Evolutionary conservation across 306 rosid species (phyloP).

Genomic region (Carpinus fangiana): DNA sequence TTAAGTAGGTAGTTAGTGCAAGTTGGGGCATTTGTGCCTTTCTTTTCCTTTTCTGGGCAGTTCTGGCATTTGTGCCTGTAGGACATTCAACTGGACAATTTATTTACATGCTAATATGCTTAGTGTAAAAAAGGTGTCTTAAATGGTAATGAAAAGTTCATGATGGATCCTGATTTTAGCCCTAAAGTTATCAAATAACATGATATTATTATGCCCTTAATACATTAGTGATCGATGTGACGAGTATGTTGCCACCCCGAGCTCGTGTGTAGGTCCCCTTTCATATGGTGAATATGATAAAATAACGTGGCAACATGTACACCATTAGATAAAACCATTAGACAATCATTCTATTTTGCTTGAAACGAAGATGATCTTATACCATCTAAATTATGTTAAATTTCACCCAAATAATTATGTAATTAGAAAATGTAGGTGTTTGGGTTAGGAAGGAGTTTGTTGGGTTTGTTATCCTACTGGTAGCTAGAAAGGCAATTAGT

Average conservation of each 20-base stretch:
- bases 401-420: not conserved
- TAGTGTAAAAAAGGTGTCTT: not conserved
- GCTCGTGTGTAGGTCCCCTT: no score
- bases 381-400: no score
- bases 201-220: not conserved
- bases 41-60: no score
- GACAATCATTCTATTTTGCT: no score
- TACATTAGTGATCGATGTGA: not conserved
- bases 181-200: not conserved
- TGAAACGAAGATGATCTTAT: no score
- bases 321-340: no score
- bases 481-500: constrained; percentile 1
- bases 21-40: not conserved
- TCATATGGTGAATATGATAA: no score
- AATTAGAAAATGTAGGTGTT: not conserved
- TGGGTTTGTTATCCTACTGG: not conserved
- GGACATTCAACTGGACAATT: not conserved
- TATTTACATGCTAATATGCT: not conserved
- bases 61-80: not conserved
- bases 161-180: not conserved
- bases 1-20: not conserved
- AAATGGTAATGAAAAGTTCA: not conserved
- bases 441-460: constrained; percentile 13
- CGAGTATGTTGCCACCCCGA: no score
- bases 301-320: no score